Evolutionary conservation across 331 rosid genomes (phyloP).

Genomic region (Quercus phellos): DNA sequence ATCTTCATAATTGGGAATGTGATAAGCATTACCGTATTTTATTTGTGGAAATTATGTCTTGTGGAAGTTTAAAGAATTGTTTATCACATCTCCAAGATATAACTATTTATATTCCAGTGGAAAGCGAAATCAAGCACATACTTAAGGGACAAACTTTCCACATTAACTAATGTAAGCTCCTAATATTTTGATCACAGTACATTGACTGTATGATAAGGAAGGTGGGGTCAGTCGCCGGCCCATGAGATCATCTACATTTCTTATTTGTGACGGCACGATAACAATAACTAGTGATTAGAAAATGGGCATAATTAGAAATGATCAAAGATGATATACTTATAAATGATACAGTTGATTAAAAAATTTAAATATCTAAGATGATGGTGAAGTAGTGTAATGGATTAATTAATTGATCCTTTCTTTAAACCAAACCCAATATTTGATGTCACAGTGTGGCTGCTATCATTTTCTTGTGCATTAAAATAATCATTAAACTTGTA

Average conservation of each 20-base stretch:
- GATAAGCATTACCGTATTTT: neutral
- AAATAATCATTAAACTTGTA: neutral
- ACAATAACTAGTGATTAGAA: constrained; percentile 28
- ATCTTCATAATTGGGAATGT: neutral
- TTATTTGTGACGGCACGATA: constrained; percentile 83
- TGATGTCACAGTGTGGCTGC: neutral
- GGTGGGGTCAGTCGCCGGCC: constrained; percentile 77
- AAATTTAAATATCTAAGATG: constrained; percentile 27
- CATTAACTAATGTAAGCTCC: constrained; percentile 20
- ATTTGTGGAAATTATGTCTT: neutral
- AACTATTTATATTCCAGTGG: neutral
- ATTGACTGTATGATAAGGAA: constrained; percentile 23
- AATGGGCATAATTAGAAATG: neutral
- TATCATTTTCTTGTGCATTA: neutral
- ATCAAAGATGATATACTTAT: constrained; percentile 20
- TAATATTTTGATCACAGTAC: neutral
- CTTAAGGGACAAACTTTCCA: constrained; percentile 7
- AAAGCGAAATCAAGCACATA: neutral
- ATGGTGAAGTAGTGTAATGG: constrained; percentile 8
- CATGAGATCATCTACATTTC: constrained; percentile 57
- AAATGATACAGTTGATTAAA: constrained; percentile 21
- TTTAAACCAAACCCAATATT: constrained; percentile 27
- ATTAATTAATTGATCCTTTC: neutral
- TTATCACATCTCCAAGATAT: neutral
- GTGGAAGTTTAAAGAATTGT: neutral